Evolutionary conservation across 345 rosid genomes (phyloP).

Genomic region (Anacardium occidentale): DNA sequence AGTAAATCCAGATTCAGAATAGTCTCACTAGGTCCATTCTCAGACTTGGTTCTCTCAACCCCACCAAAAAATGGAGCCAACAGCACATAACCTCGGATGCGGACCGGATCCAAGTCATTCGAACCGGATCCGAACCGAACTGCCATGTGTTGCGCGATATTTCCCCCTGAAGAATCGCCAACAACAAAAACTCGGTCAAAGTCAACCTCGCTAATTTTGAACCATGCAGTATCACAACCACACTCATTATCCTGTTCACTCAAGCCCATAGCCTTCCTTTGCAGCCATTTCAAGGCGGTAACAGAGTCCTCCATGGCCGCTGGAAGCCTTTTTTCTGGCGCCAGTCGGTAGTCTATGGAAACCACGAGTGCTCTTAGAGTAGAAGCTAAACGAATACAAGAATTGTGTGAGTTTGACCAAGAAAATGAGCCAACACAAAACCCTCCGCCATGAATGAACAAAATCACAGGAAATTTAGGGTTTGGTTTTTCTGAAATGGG

Average conservation of each 20-base stretch:
- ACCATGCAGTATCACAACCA: constrained; percentile 37
- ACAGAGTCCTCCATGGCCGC: constrained; percentile 67
- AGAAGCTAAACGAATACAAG: constrained; percentile 60
- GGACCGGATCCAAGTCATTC: constrained; percentile 47
- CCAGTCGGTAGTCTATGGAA: constrained; percentile 73
- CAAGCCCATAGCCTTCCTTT: constrained; percentile 34
- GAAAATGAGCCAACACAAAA: constrained; percentile 73
- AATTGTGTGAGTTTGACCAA: constrained; percentile 78
- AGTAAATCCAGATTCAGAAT: constrained; percentile 59
- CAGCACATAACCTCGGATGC: constrained; percentile 72
- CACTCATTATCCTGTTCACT: constrained; percentile 10
- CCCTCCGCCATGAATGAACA: constrained; percentile 81
- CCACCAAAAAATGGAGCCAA: constrained; percentile 91
- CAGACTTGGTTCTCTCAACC: constrained; percentile 65
- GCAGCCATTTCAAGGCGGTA: constrained; percentile 47
- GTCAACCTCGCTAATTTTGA: constrained; percentile 40
- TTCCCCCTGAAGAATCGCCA: constrained; percentile 94
- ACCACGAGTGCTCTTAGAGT: constrained; percentile 56
- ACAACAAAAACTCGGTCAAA: constrained; percentile 55
- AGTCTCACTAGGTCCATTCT: constrained; percentile 66
- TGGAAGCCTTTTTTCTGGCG: constrained; percentile 82
- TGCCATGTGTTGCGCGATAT: constrained; percentile 80
- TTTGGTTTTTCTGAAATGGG: constrained; percentile 17
- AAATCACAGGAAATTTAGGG: constrained; percentile 35
- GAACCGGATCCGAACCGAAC: constrained; percentile 48